These are phyloP conservation scores for Tolypocladium ovalisporum DNA, from an alignment of 2,329 filamentous ascomycete species.

Conservation along the genomic window DNA sequence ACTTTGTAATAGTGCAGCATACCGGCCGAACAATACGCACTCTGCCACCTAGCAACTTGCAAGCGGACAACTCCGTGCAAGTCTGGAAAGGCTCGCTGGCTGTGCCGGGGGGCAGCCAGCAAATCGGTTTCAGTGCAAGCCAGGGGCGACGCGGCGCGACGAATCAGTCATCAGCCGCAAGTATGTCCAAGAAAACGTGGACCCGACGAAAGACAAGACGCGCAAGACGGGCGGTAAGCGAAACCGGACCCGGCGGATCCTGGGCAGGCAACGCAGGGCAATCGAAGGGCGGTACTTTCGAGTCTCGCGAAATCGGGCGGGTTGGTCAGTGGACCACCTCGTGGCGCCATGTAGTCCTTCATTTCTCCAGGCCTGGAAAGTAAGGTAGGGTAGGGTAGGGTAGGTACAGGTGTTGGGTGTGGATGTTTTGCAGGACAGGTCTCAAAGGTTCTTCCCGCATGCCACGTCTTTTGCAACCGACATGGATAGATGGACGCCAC, in stretches of 20 bases:
- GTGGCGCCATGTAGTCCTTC: background rate
- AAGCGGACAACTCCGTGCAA: background rate
- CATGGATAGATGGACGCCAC: conserved; percentile 12
- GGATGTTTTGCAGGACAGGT: conserved; percentile 2
- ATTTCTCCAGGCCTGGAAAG: background rate
- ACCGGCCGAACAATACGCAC: background rate
- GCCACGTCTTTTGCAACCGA: conserved; percentile 6
- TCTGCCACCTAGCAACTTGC: background rate
- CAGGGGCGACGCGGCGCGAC: background rate
- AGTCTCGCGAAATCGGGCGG: background rate
- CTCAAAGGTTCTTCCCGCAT: background rate
- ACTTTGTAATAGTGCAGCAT: background rate
- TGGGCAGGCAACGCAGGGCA: background rate
- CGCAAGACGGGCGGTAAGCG: no score
- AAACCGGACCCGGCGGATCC: background rate
- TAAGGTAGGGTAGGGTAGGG: no score
- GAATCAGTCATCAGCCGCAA: background rate
- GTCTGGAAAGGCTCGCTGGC: background rate
- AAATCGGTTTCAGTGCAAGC: background rate
- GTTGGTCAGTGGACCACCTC: background rate
- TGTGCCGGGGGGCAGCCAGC: background rate
- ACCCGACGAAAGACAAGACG: background rate
- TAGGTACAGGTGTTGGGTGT: background rate
- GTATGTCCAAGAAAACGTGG: background rate
- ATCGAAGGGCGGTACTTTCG: background rate